Evolutionary conservation across 768 basidiomycete species (phyloP).

Genomic region (Tephrocybe rancida): DNA sequence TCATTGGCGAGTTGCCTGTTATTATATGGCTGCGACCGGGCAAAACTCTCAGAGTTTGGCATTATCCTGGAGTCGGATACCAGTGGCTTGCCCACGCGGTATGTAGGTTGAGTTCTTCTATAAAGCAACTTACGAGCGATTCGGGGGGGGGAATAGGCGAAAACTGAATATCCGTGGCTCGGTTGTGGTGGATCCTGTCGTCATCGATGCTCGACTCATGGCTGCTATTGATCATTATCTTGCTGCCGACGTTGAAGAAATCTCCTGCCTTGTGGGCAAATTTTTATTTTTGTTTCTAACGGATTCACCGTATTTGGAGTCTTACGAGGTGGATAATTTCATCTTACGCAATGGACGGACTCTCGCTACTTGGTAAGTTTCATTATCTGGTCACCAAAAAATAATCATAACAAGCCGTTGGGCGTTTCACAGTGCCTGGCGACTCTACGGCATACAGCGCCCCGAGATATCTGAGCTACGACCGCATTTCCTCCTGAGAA

Average conservation of each 20-base stretch:
- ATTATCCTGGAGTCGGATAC: slow-evolving; percentile 53
- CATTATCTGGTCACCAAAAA: neutral
- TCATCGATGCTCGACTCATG: slow-evolving; percentile 60
- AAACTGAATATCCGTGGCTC: slow-evolving; percentile 45
- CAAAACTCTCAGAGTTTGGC: slow-evolving; percentile 41
- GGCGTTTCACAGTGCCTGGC: slow-evolving; percentile 56
- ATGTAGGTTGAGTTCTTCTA: slow-evolving; percentile 18
- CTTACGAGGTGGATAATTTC: slow-evolving; percentile 75
- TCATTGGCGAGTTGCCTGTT: slow-evolving; percentile 64
- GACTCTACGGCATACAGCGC: slow-evolving; percentile 63
- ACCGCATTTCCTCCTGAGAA: slow-evolving; percentile 56
- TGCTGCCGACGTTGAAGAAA: slow-evolving; percentile 45
- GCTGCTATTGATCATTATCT: slow-evolving; percentile 54
- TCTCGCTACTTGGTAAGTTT: slow-evolving; percentile 59
- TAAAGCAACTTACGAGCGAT: too few relatives aligned
- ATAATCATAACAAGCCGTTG: too few relatives aligned
- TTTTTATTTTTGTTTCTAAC: slow-evolving; percentile 65
- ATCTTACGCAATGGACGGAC: slow-evolving; percentile 61
- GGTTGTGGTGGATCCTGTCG: slow-evolving; percentile 56
- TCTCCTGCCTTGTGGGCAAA: slow-evolving; percentile 56
- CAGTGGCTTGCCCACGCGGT: slow-evolving; percentile 59
- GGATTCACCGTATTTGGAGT: slow-evolving; percentile 60
- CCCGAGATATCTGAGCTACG: slow-evolving; percentile 57
- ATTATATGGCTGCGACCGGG: slow-evolving; percentile 67
- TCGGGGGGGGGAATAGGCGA: too few relatives aligned